Evolutionary conservation across 192 early-diverging fungal species (phyloP).

Genomic region (Cetraspora pellucida): DNA sequence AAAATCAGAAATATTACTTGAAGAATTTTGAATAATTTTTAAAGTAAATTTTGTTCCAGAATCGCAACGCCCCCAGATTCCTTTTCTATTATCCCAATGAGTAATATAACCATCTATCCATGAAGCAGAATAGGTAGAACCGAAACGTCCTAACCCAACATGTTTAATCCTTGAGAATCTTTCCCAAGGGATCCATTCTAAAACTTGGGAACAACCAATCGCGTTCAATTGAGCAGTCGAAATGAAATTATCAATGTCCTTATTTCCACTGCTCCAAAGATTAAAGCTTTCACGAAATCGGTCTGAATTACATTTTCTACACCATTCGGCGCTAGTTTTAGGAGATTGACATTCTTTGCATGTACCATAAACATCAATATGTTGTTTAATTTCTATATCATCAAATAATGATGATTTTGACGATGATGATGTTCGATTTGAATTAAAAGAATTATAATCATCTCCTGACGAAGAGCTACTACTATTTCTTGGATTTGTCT

Average conservation of each 20-base stretch:
- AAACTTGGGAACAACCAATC: background rate
- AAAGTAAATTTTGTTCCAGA: background rate
- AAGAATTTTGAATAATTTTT: conserved; percentile 13
- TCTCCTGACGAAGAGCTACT: background rate
- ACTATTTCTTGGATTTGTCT: background rate
- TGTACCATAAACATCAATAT: conserved; percentile 9
- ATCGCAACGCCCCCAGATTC: conserved; percentile 14
- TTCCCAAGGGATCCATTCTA: conserved; percentile 33
- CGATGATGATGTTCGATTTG: background rate
- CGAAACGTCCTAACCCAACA: conserved; percentile 18
- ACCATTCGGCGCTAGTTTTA: conserved; percentile 23
- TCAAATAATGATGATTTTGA: background rate
- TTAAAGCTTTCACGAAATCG: background rate
- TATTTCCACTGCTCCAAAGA: conserved; percentile 22
- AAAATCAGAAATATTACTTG: background rate
- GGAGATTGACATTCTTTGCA: conserved; percentile 26
- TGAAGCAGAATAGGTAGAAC: conserved; percentile 1
- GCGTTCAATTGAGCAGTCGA: conserved; percentile 6
- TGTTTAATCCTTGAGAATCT: background rate
- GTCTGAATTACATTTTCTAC: conserved; percentile 14
- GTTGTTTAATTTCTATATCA: conserved; percentile 7
- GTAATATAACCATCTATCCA: conserved; percentile 29
- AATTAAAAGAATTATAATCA: background rate
- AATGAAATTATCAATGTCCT: conserved; percentile 27
- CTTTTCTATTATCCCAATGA: conserved; percentile 5